Evolutionary conservation across 2,329 filamentous ascomycete species (phyloP), one percentile per base, ranked within the genome.

Genomic region (Aureobasidium subglaciale): DNA sequence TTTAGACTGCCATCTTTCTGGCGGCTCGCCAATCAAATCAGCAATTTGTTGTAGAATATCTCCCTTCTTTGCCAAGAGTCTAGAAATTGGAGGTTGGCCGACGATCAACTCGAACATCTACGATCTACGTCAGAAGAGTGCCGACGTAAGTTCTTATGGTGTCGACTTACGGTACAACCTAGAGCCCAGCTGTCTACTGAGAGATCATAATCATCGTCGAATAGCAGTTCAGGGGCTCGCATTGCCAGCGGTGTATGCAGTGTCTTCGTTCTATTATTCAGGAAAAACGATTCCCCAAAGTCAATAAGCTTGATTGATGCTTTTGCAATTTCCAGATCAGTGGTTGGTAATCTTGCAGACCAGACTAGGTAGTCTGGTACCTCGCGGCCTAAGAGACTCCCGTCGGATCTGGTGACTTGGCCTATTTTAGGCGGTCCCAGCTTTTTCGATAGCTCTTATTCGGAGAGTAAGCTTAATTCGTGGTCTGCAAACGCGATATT

Each of bases 161-260:
- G 6, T 15, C 16, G 24, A 52, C 40, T 53, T 56, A 73, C 69
- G 58, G 70, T 63, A 41, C 67, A 72, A 2, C 65, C 70, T 61
- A 68, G 62, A 58, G 68, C 68, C 70, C 69, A 74, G 13, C 73
- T 56, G 48, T 73, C 69, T 5, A 73, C 64, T 45, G 62, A 65
- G 62, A 69, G 59, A 61, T 73, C 66, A 42, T 70, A 55, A 10
- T 46, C 54, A 24, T 73, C 69, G 42, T 61, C 38, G 53, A 74
- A 72, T 22, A 75, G 64, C 48, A 70, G 59, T 60, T 74, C 71
- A 0, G 71, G 71, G 40, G 71, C 65, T 10, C 67, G 65, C 50
- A 73, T 37, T 53, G 55, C 2, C 38, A 73, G 56, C 68, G 72
- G 25, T 6, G 67, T 72, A 40, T 70, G 61, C 10, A 73, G 62